Evolutionary conservation across 2,329 filamentous ascomycete species (phyloP).

Genomic region (Alternaria sp.): DNA sequence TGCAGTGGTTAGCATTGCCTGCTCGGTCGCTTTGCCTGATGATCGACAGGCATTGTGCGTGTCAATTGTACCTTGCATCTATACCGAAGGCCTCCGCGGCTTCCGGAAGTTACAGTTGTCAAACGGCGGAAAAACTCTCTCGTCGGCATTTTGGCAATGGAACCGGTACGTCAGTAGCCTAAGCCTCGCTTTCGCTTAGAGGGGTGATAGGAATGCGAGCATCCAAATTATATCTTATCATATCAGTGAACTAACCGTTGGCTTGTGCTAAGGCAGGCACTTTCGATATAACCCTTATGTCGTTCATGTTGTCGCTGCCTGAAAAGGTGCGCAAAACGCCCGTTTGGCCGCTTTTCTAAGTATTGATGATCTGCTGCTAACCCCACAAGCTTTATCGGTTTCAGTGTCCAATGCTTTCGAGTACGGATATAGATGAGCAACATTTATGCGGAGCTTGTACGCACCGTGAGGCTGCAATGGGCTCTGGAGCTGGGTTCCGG

Average conservation of each 20-base stretch:
- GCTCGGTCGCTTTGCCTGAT: slow-evolving; percentile 3
- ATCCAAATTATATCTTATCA: not conserved
- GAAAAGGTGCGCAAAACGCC: not conserved
- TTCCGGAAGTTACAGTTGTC: slow-evolving; percentile 1
- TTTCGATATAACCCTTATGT: not conserved
- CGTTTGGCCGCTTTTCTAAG: not conserved
- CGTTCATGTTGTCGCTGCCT: not conserved
- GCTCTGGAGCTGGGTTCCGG: not conserved
- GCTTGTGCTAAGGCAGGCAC: not conserved
- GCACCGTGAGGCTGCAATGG: not conserved
- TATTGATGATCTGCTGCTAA: not conserved
- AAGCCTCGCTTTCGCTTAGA: not conserved
- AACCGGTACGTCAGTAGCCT: not conserved
- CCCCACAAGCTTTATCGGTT: not conserved
- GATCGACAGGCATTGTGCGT: slow-evolving; percentile 8
- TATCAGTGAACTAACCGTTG: not conserved
- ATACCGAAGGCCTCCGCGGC: slow-evolving; percentile 8
- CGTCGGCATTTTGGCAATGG: not conserved
- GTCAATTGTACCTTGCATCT: slow-evolving; percentile 12
- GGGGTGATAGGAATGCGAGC: not conserved
- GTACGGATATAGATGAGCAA: not conserved
- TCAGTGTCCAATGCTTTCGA: not conserved
- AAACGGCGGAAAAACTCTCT: not conserved
- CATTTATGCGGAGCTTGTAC: not conserved
- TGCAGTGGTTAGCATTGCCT: not conserved